phyloP scores from a whole-genome alignment of 192 early-diverging fungal species.

The Entomortierella beljakovae region DNA sequence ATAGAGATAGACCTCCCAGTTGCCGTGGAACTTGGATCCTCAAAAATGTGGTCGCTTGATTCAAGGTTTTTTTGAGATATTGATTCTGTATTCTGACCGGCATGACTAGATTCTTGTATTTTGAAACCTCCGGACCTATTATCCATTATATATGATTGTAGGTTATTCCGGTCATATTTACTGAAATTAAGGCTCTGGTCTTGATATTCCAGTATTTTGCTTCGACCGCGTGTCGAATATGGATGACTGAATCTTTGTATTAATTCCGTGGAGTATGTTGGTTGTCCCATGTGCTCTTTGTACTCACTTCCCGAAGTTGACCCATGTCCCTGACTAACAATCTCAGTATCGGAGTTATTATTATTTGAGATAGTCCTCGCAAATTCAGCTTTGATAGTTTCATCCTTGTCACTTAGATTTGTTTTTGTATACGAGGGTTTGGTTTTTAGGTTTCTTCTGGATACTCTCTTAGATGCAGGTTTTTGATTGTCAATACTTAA shows the following conservation, averaged over 20 bases:
- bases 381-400: background rate
- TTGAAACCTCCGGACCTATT: too few species aligned
- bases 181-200: too few species aligned
- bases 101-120: too few species aligned
- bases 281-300: too few species aligned
- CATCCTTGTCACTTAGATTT: background rate
- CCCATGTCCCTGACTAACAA: background rate
- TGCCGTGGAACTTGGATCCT: too few species aligned
- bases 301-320: too few species aligned
- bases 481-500: background rate
- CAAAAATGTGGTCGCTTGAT: too few species aligned
- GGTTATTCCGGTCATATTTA: too few species aligned
- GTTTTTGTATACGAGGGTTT: background rate
- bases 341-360: background rate
- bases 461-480: background rate
- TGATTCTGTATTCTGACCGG: too few species aligned
- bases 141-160: too few species aligned
- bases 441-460: background rate
- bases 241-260: background rate
- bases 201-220: background rate
- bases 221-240: slow-evolving; percentile 12
- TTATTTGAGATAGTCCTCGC: background rate
- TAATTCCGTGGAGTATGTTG: background rate
- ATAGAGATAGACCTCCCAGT: background rate
- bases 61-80: too few species aligned